Base-by-base conservation (phyloP, 306 rosid genomes). In the Glycine tomentella region DNA sequence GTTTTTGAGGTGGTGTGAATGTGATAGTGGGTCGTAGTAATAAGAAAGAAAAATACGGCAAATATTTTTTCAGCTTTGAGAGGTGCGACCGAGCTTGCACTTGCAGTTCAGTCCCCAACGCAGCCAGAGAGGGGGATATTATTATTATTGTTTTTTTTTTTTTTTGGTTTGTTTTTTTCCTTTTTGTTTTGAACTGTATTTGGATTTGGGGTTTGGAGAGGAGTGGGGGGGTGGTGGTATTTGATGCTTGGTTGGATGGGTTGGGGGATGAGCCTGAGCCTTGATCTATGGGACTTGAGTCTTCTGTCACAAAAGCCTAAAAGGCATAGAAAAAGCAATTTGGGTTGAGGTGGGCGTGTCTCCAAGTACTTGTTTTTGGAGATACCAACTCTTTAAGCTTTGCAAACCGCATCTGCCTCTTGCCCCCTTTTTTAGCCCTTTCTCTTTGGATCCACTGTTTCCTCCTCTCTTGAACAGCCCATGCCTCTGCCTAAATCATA, bases 41-140 rank as follows among this genome's bases (percentile, higher is more conserved):
- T 25, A 25, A 25, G 31, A 25, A 77, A 85, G 9, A 1, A 6
- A 44, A 53, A 75, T 77, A 83, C 79, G 65, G 63, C 75, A 79
- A 76, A 81, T 79, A 25, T 25, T 25, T 25, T 25, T 25, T 25
- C 31, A 82, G 87, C 90, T 84, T 90, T 86, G 89, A 87, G 85
- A 87, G 89, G 25, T 81, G 87, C 78, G 86, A 83, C 56, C 79
- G 69, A 85, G 90, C 76, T 77, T 79, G 83, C 86, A 76, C 85
- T 88, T 81, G 79, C 92, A 20, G 8, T 62, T 10, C 44, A 82
- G 87, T 80, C 90, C 85, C 92, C 91, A 80, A 91, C 42, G 14
- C 31, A 25, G 31, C 31, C 42, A 84, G 81, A 68, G 40, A 64
- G 31, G 31, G 36, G 81, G 58, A 16, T 17, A 58, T 17, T 58